phyloP scores from a whole-genome alignment of 2,329 filamentous ascomycete species.

The Cercospora berteroae region DNA sequence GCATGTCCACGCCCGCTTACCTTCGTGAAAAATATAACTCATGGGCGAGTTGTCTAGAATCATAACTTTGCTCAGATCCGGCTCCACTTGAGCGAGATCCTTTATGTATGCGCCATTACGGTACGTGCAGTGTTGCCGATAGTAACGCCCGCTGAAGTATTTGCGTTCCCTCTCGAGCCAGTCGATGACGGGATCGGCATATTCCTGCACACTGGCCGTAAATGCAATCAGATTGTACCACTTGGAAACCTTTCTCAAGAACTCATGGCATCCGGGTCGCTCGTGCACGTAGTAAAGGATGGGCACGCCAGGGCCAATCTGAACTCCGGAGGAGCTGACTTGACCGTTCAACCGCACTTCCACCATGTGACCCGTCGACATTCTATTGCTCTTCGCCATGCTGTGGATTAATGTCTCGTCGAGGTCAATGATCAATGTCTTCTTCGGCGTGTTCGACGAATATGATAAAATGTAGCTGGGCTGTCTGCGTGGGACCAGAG shows the following conservation, averaged over 20 bases:
- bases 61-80: conserved; percentile 96
- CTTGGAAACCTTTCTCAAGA: conserved; percentile 86
- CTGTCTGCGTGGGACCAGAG: conserved; percentile 82
- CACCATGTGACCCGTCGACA: conserved; percentile 98
- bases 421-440: conserved; percentile 91
- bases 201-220: conserved; percentile 96
- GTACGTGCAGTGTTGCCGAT: conserved; percentile 95
- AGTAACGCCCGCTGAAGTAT: conserved; percentile 90
- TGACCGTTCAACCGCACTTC: conserved; percentile 60
- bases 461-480: conserved; percentile 74
- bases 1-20: conserved; percentile 52
- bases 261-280: conserved; percentile 93
- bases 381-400: conserved; percentile 91
- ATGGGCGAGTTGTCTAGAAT: conserved; percentile 97
- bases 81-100: conserved; percentile 91
- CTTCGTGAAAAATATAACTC: conserved; percentile 98
- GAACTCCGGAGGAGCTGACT: conserved; percentile 26
- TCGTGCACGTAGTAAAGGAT: conserved; percentile 99
- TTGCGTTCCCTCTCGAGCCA: conserved; percentile 97
- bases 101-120: conserved; percentile 97
- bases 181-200: conserved; percentile 97
- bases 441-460: conserved; percentile 65
- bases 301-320: conserved; percentile 80
- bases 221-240: conserved; percentile 98
- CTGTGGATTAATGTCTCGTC: conserved; percentile 98